Base-by-base conservation (phyloP, 2,329 filamentous ascomycete genomes). In the Ilyonectria destructans region DNA sequence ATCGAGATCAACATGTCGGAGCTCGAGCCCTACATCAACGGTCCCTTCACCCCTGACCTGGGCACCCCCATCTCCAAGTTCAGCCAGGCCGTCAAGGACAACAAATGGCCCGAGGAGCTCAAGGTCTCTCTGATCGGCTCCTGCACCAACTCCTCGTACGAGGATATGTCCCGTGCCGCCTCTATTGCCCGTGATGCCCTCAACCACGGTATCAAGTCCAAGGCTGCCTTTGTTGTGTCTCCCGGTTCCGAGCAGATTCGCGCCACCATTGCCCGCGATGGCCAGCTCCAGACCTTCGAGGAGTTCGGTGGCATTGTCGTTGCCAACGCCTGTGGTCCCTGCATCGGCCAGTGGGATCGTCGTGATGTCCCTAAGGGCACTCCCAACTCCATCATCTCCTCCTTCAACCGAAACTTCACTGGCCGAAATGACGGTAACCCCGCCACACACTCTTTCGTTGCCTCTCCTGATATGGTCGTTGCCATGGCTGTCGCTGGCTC, bases 341-440 rank as follows among this genome's bases (percentile, higher is more conserved):
- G 95, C 80, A 97, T 97, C 74, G 95, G 96, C 2, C 95, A 97
- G 83, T 98, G 96, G 96, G 95, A 98, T 80, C 93, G 96, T 75
- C 88, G 86, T 74, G 96, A 98, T 77, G 94, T 98, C 64, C 93
- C 95, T 89, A 98, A 98, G 90, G 96, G 96, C 74, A 91, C 93
- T 77, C 87, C 95, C 78, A 99, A 99, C 91, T 97, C 95, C 7
- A 99, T 99, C 82, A 88, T 99, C 81, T 98, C 95, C 54, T 98
- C 96, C 31, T 99, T 98, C 92, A 99, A 99, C 92, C 95, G 96
- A 85, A 98, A 99, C 91, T 98, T 99, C 88, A 98, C 96, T 69
- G 96, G 96, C 74, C 94, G 96, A 81, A 98, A 98, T 83, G 95
- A 97, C 77, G 95, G 93, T 75, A 98, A 97, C 89, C 95, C 95